A percentile compares a stretch with the other conserved stretches of the same genome.
phyloP scores from a whole-genome alignment of 1,284 basidiomycete species.

The Leccinum subfulvum region DNA sequence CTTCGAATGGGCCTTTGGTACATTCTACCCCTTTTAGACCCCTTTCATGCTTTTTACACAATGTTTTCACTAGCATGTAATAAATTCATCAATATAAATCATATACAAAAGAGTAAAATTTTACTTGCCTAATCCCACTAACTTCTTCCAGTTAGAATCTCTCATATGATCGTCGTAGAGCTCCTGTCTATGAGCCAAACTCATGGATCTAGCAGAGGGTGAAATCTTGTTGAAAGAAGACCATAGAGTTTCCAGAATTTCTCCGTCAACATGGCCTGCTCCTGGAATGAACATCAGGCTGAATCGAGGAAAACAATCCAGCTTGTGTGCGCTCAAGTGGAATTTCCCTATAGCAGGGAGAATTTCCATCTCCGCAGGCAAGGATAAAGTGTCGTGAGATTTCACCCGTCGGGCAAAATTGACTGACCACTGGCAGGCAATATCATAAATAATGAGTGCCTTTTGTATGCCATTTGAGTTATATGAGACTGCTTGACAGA shows the following conservation, averaged over 20 bases:
- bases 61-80: neutral
- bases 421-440: conserved; percentile 14
- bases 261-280: conserved; percentile 13
- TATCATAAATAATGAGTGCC: conserved; percentile 17
- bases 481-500: conserved; percentile 12
- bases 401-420: conserved; percentile 9
- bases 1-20: neutral
- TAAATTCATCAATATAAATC: neutral
- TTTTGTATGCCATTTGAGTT: conserved; percentile 5
- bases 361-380: conserved; percentile 6
- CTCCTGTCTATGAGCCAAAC: conserved; percentile 12
- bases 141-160: conserved; percentile 18
- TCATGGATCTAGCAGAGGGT: conserved; percentile 16
- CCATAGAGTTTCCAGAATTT: conserved; percentile 21
- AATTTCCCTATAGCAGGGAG: conserved; percentile 14
- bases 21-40: neutral
- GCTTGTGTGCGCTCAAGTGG: conserved; percentile 14
- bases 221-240: conserved; percentile 18
- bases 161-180: conserved; percentile 18
- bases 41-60: neutral
- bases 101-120: neutral
- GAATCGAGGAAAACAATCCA: conserved; percentile 11
- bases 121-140: neutral
- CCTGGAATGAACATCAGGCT: conserved; percentile 15
- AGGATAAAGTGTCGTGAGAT: neutral